A percentile compares a stretch with the other conserved stretches of the same genome.
Evolutionary conservation across 129 eudicot species (phyloP).

Genomic region (Centrapalus pauciflorus): DNA sequence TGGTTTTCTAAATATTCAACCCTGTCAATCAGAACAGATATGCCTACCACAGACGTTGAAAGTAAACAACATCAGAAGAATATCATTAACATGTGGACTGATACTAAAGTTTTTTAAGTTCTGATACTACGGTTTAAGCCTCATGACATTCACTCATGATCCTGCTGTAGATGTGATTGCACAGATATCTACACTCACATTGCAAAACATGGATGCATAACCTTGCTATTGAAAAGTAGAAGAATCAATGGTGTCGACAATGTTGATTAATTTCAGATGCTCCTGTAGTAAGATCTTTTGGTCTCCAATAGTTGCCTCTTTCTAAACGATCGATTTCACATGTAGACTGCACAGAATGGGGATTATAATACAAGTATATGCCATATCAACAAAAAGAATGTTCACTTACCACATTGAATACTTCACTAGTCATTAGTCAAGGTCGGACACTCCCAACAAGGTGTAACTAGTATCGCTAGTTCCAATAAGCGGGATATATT

Average conservation of each 20-base stretch:
- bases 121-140: not conserved
- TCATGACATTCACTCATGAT: not conserved
- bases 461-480: conserved; percentile 45
- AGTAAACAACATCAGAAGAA: conserved; percentile 2
- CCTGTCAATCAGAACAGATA: not conserved
- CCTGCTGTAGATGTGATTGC: not conserved
- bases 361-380: not conserved
- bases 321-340: not conserved
- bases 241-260: no score
- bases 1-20: not conserved
- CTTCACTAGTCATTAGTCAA: conserved; percentile 43
- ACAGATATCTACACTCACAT: no score
- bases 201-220: not conserved
- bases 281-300: not conserved
- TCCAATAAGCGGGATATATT: conserved; percentile 77
- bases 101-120: no score
- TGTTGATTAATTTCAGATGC: no score
- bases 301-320: not conserved
- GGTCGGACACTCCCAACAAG: conserved; percentile 44
- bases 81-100: conserved; percentile 1
- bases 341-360: not conserved
- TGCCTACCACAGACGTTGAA: not conserved
- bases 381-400: not conserved
- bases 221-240: not conserved
- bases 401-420: not conserved